phyloP scores from a whole-genome alignment of 2,329 filamentous ascomycete species.

The Aureobasidium lini region DNA sequence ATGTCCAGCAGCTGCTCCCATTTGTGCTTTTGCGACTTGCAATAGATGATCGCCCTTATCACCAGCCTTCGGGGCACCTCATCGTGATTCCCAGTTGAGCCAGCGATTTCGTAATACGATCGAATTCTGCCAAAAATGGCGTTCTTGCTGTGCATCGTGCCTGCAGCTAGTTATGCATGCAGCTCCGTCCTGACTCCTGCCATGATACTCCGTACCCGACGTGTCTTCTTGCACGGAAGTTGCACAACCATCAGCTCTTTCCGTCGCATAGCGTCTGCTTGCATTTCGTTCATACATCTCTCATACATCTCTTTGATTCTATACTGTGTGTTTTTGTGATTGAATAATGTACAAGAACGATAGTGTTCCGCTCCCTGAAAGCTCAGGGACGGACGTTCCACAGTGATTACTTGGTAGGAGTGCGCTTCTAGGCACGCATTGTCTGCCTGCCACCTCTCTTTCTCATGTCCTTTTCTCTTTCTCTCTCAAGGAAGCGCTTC shows the following conservation, averaged over 20 bases:
- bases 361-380: neutral
- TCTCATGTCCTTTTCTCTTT: conserved; percentile 66
- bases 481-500: conserved; percentile 61
- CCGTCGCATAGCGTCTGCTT: neutral
- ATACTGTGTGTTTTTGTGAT: neutral
- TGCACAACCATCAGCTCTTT: too few species aligned
- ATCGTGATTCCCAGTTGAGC: neutral
- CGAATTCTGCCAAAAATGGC: neutral
- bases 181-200: neutral
- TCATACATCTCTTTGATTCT: neutral
- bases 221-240: too few species aligned
- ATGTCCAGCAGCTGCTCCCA: neutral
- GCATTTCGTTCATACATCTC: neutral
- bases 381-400: neutral
- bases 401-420: neutral
- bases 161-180: neutral
- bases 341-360: conserved; percentile 10
- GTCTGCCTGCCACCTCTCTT: conserved; percentile 58
- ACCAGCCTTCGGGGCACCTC: neutral
- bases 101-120: neutral
- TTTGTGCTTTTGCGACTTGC: neutral
- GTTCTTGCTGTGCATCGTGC: neutral
- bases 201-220: neutral
- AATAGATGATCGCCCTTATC: neutral
- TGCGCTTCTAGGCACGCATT: conserved; percentile 36